Conservation (phyloP, 768 basidiomycete genomes). For the Suillus clintonianus region DNA sequence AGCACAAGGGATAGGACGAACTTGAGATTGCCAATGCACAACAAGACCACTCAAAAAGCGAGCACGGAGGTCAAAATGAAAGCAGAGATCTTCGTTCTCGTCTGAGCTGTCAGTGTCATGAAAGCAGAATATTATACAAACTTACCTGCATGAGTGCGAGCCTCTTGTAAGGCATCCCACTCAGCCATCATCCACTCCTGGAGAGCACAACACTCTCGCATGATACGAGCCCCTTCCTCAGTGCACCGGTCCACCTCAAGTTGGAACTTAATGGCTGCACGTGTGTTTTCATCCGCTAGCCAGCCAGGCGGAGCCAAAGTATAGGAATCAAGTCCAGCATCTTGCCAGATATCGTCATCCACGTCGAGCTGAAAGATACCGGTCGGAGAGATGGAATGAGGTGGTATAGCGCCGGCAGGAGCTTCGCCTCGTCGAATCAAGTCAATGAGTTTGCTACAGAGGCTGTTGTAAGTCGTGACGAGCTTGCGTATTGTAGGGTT, state of each 20-base stretch:
- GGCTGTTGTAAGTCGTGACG: background rate
- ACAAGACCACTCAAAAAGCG: background rate
- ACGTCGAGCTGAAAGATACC: slow-evolving; percentile 35
- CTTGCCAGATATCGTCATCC: slow-evolving; percentile 39
- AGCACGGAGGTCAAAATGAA: background rate
- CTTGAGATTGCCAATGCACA: background rate
- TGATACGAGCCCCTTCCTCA: slow-evolving; percentile 25
- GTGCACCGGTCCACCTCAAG: slow-evolving; percentile 23
- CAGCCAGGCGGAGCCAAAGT: slow-evolving; percentile 10
- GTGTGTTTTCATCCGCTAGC: no score
- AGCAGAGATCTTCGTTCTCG: background rate
- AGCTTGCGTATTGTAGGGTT: background rate
- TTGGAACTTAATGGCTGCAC: no score
- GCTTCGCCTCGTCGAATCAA: slow-evolving; percentile 22
- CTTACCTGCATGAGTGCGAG: slow-evolving; percentile 7
- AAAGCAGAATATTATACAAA: no score
- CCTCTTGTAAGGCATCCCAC: slow-evolving; percentile 15
- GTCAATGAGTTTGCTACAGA: background rate
- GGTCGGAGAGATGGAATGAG: slow-evolving; percentile 19
- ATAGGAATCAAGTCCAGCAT: slow-evolving; percentile 25
- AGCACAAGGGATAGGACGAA: background rate
- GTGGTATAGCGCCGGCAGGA: slow-evolving; percentile 22
- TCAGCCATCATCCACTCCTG: slow-evolving; percentile 29
- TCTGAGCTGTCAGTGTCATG: background rate
- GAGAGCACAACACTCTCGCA: slow-evolving; percentile 16